Base-by-base conservation (phyloP, 2,329 filamentous ascomycete species). In the Sarocladium strictum region DNA sequence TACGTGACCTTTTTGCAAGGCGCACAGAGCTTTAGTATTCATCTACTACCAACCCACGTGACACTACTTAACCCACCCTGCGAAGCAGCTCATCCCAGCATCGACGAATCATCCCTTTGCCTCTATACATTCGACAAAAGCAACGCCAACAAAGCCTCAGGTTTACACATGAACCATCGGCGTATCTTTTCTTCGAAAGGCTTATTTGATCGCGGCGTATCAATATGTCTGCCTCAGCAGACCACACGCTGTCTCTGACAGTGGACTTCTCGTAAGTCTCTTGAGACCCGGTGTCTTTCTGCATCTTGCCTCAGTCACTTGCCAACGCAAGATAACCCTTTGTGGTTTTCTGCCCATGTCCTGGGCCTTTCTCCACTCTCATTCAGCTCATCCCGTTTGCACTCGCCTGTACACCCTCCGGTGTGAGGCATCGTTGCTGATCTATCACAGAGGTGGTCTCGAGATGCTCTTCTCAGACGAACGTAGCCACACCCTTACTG, bases 401-500 rank as follows among this genome's bases (percentile, higher is more conserved):
- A n/a, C n/a, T n/a, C n/a, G n/a, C 9, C 19, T 21, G 19, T 14
- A 17, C 38, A 23, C 19, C 19, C 17, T 29, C 7, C 19, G 23
- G 27, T 35, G 11, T 52, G 49, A 24, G 10, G 6, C 5, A 11
- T 21, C 7, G 10, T 37, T 52, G 49, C 43, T 49, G n/a, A 49
- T 24, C 23, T 15, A 26, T 50, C 33, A 45, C 62, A 92, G 94
- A 60, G 94, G 94, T 58, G 94, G 94, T 21, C 81, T 99, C 17
- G 94, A 99, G 73, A 87, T 96, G 75, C 85, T 99, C 60, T 99
- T 99, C 73, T 84, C 86, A 29, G 87, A 96, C 67, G 77, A 90
- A 71, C 83, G 86, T 55, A 87, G 84, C 62, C 89, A 93, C 67
- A 73, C 77, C 21, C 68, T 99, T 45, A 72, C 77, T 2, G 70